Evolutionary conservation across 371 early-diverging fungal genomes (phyloP), one percentile per base, ranked within the genome.

Genomic region (Rhizomucor miehei): DNA sequence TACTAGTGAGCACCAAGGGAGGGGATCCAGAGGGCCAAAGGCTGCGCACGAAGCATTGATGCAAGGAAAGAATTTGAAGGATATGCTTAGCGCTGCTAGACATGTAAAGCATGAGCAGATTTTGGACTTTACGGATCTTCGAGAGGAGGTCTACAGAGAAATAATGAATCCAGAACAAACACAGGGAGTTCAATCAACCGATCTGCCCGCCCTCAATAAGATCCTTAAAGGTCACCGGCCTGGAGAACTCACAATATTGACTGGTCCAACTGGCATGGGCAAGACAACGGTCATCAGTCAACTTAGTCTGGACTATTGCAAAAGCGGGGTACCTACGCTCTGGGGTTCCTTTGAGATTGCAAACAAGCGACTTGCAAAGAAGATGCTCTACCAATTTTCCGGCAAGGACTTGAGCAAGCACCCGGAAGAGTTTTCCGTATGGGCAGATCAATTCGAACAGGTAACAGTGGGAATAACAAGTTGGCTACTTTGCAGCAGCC

Each of bases 261-360:
- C 88, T 19, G 91, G 91, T 0, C 75, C 89, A 0, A 90, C 91
- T 0, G 91, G 91, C 1, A 63, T 75, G 6, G 91, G 91, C 19
- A 90, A 90, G 57, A 90, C 91, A 0, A 90, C 91, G 0, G 72
- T 89, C n/a, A 71, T 89, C 17, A 86, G 85, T 64, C 89, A 89
- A 48, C 51, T 89, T 40, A 83, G 86, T 51, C 62, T 90, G 16
- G 89, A 89, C 59, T 88, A 76, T 60, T 88, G 89, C 62, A 68
- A 75, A 56, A 79, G 80, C n/a, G 87, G 88, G 8, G 83, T 90
- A 14, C 82, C 85, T 41, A 90, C 89, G 1, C 61, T 90, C 23
- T 90, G 90, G 90, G 91, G 91, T 2, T 86, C 87, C 20, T 90
- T 90, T 73, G 91, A 90, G 62, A 88, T 90, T 51, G 65, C 80